Percentiles rank a stretch among this genome's conserved stretches.
Evolutionary conservation across 768 basidiomycete species (phyloP).

Genomic region (Fistulinella prunicolor): DNA sequence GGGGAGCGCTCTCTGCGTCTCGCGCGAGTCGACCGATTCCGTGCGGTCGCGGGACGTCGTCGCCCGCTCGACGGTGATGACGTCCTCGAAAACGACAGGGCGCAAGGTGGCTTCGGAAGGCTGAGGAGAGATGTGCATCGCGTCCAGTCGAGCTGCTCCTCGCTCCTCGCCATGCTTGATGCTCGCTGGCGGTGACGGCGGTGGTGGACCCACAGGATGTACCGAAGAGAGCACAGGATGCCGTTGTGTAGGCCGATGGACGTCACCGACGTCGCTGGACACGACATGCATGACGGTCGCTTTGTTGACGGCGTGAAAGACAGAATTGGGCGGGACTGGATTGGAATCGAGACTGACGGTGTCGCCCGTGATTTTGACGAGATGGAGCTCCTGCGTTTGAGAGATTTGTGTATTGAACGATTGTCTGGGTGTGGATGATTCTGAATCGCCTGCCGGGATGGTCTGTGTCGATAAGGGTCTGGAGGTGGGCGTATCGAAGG

Average conservation of each 20-base stretch:
- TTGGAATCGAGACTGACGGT: slow-evolving; percentile 41
- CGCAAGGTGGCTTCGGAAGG: slow-evolving; percentile 19
- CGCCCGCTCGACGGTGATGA: slow-evolving; percentile 17
- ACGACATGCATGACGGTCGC: slow-evolving; percentile 35
- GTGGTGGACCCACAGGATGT: slow-evolving; percentile 47
- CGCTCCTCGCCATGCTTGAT: slow-evolving; percentile 22
- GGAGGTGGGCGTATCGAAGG: slow-evolving; percentile 26
- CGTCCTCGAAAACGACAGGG: slow-evolving; percentile 35
- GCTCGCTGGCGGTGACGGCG: slow-evolving; percentile 53
- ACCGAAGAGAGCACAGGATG: neutral
- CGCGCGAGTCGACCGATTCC: slow-evolving; percentile 31
- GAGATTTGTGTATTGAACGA: slow-evolving; percentile 25
- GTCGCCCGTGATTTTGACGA: slow-evolving; percentile 53
- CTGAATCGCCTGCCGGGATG: slow-evolving; percentile 13
- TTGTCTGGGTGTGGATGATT: slow-evolving; percentile 34
- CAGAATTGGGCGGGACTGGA: slow-evolving; percentile 29
- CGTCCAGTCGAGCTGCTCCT: slow-evolving; percentile 19
- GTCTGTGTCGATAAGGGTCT: slow-evolving; percentile 38
- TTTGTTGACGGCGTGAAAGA: slow-evolving; percentile 36
- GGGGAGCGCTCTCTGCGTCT: slow-evolving; percentile 13
- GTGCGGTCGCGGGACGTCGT: slow-evolving; percentile 23
- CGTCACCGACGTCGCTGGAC: slow-evolving; percentile 14
- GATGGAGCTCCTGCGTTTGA: slow-evolving; percentile 47
- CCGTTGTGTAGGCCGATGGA: slow-evolving; percentile 5
- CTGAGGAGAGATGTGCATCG: slow-evolving; percentile 29